Percentiles rank a stretch among this genome's conserved stretches.
Evolutionary conservation across 2,329 filamentous ascomycete species (phyloP).

Genomic region (Cladosporium sphaerospermum): DNA sequence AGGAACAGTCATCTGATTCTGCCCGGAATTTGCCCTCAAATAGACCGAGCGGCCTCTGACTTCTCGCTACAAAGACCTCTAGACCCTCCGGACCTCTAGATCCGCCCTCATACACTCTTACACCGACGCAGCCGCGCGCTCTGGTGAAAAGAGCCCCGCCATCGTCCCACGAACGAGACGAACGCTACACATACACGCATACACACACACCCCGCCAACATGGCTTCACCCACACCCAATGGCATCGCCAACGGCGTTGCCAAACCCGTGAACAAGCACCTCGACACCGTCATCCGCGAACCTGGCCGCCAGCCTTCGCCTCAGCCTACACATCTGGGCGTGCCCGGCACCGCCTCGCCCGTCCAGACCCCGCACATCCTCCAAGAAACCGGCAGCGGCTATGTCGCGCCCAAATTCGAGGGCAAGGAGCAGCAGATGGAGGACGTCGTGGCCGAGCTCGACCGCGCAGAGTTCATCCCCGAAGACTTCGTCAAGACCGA

Average conservation of each 20-base stretch:
- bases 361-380: constrained; percentile 54
- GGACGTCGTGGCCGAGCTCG: constrained; percentile 75
- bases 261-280: constrained; percentile 47
- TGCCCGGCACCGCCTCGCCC: constrained; percentile 52
- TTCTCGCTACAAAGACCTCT: neutral
- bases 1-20: neutral
- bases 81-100: neutral
- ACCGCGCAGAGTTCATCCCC: constrained; percentile 79
- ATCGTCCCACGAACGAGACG: neutral
- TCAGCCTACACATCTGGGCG: constrained; percentile 76
- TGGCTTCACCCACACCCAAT: constrained; percentile 10
- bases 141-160: neutral
- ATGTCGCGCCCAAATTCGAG: constrained; percentile 88
- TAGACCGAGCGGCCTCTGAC: too few species aligned
- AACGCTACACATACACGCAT: neutral
- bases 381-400: constrained; percentile 85
- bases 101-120: neutral
- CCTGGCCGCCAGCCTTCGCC: constrained; percentile 69
- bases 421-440: constrained; percentile 91
- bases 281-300: constrained; percentile 49
- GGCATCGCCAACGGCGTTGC: constrained; percentile 5
- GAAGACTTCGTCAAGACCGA: constrained; percentile 75
- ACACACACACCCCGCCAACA: constrained; percentile 4
- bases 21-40: too few species aligned
- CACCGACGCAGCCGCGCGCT: neutral